A percentile compares a stretch with the other conserved stretches of the same genome.
phyloP scores from a whole-genome alignment of 495 filamentous ascomycete species.

The Hyaloscypha bicolor region DNA sequence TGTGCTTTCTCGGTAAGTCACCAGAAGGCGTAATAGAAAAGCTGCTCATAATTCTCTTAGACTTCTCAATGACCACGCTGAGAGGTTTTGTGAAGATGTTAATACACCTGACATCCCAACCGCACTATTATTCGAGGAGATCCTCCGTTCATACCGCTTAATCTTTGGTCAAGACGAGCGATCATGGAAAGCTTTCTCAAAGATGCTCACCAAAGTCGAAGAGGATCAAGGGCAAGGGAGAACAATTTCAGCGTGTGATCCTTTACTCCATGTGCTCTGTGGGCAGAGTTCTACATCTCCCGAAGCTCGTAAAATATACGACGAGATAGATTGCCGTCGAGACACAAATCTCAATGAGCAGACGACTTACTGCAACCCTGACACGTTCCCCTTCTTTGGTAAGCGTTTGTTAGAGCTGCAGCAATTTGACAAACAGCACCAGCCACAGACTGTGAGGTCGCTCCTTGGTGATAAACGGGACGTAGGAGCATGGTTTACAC shows the following conservation, averaged over 20 bases:
- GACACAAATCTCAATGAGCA: neutral
- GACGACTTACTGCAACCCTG: neutral
- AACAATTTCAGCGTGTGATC: conserved; percentile 1
- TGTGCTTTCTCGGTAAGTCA: conserved; percentile 11
- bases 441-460: neutral
- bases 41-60: neutral
- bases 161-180: conserved; percentile 13
- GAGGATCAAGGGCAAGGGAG: neutral
- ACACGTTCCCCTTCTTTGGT: conserved; percentile 14
- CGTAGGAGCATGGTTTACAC: conserved; percentile 3
- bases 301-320: conserved; percentile 5
- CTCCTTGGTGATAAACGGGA: conserved; percentile 11
- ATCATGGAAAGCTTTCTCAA: conserved; percentile 16
- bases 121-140: conserved; percentile 11
- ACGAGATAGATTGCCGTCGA: conserved; percentile 4
- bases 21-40: neutral
- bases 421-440: neutral
- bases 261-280: conserved; percentile 6
- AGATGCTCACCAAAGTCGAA: neutral
- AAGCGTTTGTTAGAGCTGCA: conserved; percentile 16
- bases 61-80: conserved; percentile 10
- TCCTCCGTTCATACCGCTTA: conserved; percentile 13
- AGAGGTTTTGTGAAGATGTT: conserved; percentile 5
- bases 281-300: neutral
- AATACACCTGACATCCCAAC: neutral